These are phyloP conservation scores for Schizophyllum amplum DNA, from an alignment of 1,284 basidiomycete species.

Conservation along the genomic window DNA sequence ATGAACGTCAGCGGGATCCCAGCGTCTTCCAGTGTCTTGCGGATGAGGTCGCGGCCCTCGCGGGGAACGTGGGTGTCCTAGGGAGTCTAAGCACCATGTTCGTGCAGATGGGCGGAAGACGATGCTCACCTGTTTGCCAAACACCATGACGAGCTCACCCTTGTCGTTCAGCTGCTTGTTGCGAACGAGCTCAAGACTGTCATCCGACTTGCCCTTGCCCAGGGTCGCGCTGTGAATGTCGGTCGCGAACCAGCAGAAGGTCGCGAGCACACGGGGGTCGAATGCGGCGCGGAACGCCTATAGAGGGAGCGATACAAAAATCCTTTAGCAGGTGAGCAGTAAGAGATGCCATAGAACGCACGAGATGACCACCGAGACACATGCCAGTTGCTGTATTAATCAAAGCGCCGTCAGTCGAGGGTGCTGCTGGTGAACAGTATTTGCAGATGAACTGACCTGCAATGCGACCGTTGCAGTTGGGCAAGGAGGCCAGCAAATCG, in stretches of 20 bases:
- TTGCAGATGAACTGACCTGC: slow-evolving; percentile 44
- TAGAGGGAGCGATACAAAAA: neutral
- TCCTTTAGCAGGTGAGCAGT: neutral
- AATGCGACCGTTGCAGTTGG: slow-evolving; percentile 85
- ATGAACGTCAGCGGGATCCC: slow-evolving; percentile 67
- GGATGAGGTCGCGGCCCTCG: slow-evolving; percentile 74
- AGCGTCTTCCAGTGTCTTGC: slow-evolving; percentile 74
- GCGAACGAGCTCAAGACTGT: slow-evolving; percentile 63
- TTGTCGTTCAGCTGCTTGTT: slow-evolving; percentile 79
- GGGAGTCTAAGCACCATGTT: neutral
- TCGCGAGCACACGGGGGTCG: slow-evolving; percentile 72
- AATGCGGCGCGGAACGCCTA: slow-evolving; percentile 61
- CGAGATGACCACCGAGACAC: slow-evolving; percentile 81
- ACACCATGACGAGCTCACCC: slow-evolving; percentile 87
- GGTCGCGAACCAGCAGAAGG: slow-evolving; percentile 91
- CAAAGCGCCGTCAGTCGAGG: neutral
- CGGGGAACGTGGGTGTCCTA: slow-evolving; percentile 87
- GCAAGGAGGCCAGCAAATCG: slow-evolving; percentile 63
- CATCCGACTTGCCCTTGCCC: slow-evolving; percentile 77
- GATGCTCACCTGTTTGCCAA: slow-evolving; percentile 74
- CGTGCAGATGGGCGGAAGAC: neutral
- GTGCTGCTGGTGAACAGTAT: neutral
- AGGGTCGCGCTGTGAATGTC: slow-evolving; percentile 83
- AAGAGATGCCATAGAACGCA: slow-evolving; percentile 24
- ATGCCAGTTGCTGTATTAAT: slow-evolving; percentile 64